Evolutionary conservation across 2,329 filamentous ascomycete genomes (phyloP).

Genomic region (Aureobasidium sp.): DNA sequence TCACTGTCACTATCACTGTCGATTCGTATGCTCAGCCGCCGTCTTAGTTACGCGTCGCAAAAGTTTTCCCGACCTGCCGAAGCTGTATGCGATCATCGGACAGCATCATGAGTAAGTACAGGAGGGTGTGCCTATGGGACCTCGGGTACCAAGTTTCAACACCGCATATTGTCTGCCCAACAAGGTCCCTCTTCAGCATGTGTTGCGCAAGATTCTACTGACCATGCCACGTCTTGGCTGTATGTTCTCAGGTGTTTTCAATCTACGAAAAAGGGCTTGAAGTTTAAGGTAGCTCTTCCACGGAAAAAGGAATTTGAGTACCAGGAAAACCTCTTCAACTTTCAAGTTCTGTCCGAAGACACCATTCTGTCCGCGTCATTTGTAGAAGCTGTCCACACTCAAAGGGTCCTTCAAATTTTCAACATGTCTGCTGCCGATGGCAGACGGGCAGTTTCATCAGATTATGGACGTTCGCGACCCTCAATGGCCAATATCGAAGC

Average conservation of each 20-base stretch:
- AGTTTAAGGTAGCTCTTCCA: neutral
- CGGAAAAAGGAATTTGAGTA: neutral
- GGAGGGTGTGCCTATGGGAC: neutral
- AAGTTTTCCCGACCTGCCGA: neutral
- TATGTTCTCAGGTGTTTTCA: neutral
- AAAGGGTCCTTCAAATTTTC: neutral
- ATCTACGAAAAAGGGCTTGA: neutral
- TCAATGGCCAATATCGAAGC: slow-evolving; percentile 9
- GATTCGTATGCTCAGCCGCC: neutral
- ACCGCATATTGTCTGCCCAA: neutral
- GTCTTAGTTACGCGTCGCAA: neutral
- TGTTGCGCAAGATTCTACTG: neutral
- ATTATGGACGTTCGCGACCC: slow-evolving; percentile 22
- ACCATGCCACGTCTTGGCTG: neutral
- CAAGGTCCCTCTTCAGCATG: neutral
- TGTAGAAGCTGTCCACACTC: neutral
- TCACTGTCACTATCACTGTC: slow-evolving; percentile 7
- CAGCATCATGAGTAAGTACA: neutral
- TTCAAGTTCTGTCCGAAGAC: neutral
- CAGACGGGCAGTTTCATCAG: slow-evolving; percentile 16
- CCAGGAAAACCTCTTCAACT: neutral
- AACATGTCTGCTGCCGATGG: neutral
- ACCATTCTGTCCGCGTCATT: neutral
- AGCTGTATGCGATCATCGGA: neutral
- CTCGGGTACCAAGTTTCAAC: neutral